A percentile compares a stretch with the other conserved stretches of the same genome.
These are phyloP conservation scores for Rhizoclosmatium sp. DNA, from an alignment of 192 early-diverging fungal species.

Conservation along the genomic window DNA sequence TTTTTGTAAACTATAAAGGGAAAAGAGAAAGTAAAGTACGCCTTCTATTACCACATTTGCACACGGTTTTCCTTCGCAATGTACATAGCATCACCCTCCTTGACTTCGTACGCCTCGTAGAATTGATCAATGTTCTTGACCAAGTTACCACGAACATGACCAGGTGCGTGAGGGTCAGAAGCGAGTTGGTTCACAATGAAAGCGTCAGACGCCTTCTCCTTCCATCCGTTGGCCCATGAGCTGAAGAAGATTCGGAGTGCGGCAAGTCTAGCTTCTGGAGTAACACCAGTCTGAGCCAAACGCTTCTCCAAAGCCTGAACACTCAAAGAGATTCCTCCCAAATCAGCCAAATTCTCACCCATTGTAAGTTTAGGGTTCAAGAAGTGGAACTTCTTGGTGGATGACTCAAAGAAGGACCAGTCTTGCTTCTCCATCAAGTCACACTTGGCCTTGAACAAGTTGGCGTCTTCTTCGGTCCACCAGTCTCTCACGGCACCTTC, in stretches of 20 bases:
- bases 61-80: slow-evolving; percentile 7
- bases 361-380: slow-evolving; percentile 25
- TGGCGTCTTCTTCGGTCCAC: slow-evolving; percentile 42
- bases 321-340: slow-evolving; percentile 39
- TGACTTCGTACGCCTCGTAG: slow-evolving; percentile 20
- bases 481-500: slow-evolving; percentile 42
- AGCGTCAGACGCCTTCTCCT: slow-evolving; percentile 13
- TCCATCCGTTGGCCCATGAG: slow-evolving; percentile 27
- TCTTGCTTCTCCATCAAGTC: slow-evolving; percentile 15
- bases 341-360: slow-evolving; percentile 53
- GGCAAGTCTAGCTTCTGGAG: neutral
- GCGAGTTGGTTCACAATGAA: slow-evolving; percentile 19
- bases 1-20: too few relatives aligned
- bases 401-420: slow-evolving; percentile 26
- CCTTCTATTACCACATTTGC: slow-evolving; percentile 9
- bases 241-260: slow-evolving; percentile 12
- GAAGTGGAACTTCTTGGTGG: slow-evolving; percentile 25
- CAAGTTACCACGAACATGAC: slow-evolving; percentile 11
- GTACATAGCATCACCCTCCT: slow-evolving; percentile 30
- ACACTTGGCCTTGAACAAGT: slow-evolving; percentile 32
- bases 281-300: neutral
- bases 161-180: slow-evolving; percentile 20
- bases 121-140: slow-evolving; percentile 26
- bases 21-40: too few relatives aligned
- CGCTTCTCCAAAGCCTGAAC: slow-evolving; percentile 12